A percentile compares a stretch with the other conserved stretches of the same genome.
These are phyloP conservation scores for Jatropha curcas DNA, from an alignment of 345 rosid species.

Conservation along the genomic window DNA sequence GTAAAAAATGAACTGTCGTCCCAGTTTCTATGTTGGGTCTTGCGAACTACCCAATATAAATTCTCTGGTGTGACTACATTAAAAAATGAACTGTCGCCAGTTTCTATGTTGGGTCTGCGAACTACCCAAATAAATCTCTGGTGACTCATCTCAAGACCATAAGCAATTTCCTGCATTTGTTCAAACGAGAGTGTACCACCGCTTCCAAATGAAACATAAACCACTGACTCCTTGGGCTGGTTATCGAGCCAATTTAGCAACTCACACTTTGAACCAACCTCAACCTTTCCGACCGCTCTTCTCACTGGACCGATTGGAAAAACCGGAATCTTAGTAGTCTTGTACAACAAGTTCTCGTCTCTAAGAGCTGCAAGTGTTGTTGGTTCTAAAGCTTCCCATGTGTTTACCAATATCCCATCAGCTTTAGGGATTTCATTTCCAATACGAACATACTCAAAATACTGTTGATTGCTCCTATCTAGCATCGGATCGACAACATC, in stretches of 20 bases:
- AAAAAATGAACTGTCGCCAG: conserved; percentile 23
- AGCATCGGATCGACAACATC: conserved; percentile 1
- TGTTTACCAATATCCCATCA: conserved; percentile 23
- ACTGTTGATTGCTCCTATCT: conserved; percentile 1
- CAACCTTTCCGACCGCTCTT: not conserved
- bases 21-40: too few species aligned
- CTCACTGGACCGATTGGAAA: conserved; percentile 15
- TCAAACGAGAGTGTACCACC: conserved; percentile 23
- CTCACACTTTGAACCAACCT: not conserved
- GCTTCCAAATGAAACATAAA: conserved; percentile 60
- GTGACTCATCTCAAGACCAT: conserved; percentile 40
- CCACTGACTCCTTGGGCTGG: conserved; percentile 38
- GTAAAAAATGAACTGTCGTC: too few species aligned
- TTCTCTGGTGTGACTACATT: too few species aligned
- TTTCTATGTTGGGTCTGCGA: conserved; percentile 17
- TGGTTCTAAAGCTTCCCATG: conserved; percentile 21
- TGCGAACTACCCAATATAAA: too few species aligned
- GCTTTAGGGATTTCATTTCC: not conserved
- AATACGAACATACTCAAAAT: not conserved
- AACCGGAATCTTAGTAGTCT: not conserved
- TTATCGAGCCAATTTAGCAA: conserved; percentile 42
- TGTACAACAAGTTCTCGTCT: not conserved
- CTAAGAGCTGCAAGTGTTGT: conserved; percentile 11
- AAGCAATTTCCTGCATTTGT: conserved; percentile 49
- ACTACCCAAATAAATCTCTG: conserved; percentile 54